Evolutionary conservation across 2,329 filamentous ascomycete genomes (phyloP).

Genomic region (Didymosphaeria variabile): DNA sequence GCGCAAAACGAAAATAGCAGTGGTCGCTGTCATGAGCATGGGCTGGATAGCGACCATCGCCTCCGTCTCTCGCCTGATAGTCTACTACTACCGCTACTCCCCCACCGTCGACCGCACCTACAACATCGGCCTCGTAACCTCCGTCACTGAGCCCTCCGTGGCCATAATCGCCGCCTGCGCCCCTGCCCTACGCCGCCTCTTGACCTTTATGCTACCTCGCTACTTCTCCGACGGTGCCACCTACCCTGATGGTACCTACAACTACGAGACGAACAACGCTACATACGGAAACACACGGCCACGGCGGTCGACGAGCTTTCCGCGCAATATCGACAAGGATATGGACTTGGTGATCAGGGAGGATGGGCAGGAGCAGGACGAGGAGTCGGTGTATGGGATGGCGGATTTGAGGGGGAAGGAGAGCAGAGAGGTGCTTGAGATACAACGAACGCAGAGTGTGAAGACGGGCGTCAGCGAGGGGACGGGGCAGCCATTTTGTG

Average conservation of each 20-base stretch:
- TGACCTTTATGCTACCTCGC: conserved; percentile 45
- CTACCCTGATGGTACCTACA: conserved; percentile 24
- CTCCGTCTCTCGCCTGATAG: conserved; percentile 49
- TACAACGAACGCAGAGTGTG: conserved; percentile 22
- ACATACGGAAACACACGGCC: conserved; percentile 15
- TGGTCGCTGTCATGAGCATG: conserved; percentile 45
- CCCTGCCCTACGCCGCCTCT: conserved; percentile 60
- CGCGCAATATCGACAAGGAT: conserved; percentile 17
- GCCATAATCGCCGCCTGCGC: conserved; percentile 65
- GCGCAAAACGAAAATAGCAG: conserved; percentile 44
- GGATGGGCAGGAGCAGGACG: not conserved
- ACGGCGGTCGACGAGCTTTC: conserved; percentile 15
- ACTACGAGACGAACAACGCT: conserved; percentile 9
- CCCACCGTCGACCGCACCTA: conserved; percentile 44
- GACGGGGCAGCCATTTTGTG: conserved; percentile 16
- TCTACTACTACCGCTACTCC: conserved; percentile 52
- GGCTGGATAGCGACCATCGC: conserved; percentile 48
- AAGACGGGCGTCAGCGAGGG: conserved; percentile 28
- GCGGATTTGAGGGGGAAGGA: not conserved
- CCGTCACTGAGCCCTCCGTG: conserved; percentile 51
- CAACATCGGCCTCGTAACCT: conserved; percentile 49
- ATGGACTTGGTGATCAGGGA: conserved; percentile 8
- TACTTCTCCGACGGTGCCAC: conserved; percentile 39
- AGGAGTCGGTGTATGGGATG: conserved; percentile 26
- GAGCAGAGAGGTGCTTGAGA: conserved; percentile 1